These are phyloP conservation scores for Peronospora belbahrii DNA, from an alignment of 352 stramenopile species.

Conservation along the genomic window DNA sequence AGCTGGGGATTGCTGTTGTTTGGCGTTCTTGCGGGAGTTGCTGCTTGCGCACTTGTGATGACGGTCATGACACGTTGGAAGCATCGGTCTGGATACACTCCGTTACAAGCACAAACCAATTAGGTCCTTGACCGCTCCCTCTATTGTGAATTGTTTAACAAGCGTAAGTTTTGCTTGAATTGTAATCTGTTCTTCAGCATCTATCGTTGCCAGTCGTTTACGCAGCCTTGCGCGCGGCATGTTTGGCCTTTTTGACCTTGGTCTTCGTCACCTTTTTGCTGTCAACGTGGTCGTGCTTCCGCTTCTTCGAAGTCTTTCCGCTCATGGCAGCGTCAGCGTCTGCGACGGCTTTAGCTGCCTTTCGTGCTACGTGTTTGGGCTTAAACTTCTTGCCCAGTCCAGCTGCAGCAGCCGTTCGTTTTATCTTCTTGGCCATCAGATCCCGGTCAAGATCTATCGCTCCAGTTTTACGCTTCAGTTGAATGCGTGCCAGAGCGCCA, in stretches of 20 bases:
- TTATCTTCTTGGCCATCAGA: conserved; percentile 25
- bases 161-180: conserved; percentile 7
- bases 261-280: conserved; percentile 20
- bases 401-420: conserved; percentile 14
- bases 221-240: conserved; percentile 55
- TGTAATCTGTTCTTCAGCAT: conserved; percentile 6
- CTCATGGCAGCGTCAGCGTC: conserved; percentile 4
- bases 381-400: conserved; percentile 41
- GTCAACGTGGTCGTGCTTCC: conserved; percentile 16
- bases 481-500: conserved; percentile 50
- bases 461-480: conserved; percentile 51
- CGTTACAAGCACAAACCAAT: conserved; percentile 19
- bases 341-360: conserved; percentile 29
- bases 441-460: conserved; percentile 6
- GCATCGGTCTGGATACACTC: conserved; percentile 42
- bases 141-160: neutral
- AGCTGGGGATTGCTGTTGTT: conserved; percentile 14
- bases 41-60: conserved; percentile 16
- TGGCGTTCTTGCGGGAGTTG: conserved; percentile 21
- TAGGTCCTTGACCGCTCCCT: neutral
- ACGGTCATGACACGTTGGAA: conserved; percentile 36
- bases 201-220: no score
- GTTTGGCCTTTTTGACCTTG: conserved; percentile 65
- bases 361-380: conserved; percentile 52
- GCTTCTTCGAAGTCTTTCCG: conserved; percentile 26